phyloP scores from a whole-genome alignment of 306 rosid species.

The Acacia melanoxylon region DNA sequence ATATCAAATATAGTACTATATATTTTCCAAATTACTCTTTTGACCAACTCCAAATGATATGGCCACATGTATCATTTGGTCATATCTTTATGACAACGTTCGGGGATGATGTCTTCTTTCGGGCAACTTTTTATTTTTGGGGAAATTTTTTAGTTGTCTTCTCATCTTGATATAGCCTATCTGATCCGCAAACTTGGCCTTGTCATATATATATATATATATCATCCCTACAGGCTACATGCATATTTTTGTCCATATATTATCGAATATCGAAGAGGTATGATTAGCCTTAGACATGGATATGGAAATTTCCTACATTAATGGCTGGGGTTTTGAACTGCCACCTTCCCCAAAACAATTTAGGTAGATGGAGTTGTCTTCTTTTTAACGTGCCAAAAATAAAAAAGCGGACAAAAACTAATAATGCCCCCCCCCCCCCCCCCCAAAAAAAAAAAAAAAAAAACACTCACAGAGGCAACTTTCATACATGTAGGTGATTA shows the following conservation, averaged over 20 bases:
- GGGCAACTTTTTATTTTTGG: background rate
- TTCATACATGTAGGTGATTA: background rate
- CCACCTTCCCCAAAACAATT: slow-evolving; percentile 7
- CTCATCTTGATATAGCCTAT: background rate
- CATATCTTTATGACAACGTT: background rate
- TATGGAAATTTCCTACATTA: slow-evolving; percentile 22
- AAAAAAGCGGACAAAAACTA: slow-evolving; percentile 22
- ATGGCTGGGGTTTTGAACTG: slow-evolving; percentile 7
- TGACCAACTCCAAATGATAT: background rate
- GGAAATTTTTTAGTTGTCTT: background rate
- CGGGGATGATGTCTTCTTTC: background rate
- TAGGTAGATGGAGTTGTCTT: slow-evolving; percentile 23
- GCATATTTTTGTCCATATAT: background rate
- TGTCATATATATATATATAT: background rate
- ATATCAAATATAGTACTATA: background rate
- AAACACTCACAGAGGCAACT: background rate
- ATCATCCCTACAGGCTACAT: background rate
- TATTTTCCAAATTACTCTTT: background rate
- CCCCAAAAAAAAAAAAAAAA: no score
- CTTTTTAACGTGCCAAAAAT: background rate
- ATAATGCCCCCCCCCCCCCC: background rate
- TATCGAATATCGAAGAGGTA: background rate
- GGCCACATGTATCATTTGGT: background rate
- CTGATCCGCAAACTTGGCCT: background rate
- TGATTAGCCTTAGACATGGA: background rate